Percentiles rank a stretch among this genome's conserved stretches.
Evolutionary conservation across 2,329 filamentous ascomycete species (phyloP).

Genomic region (Corniculantispora saksenae): DNA sequence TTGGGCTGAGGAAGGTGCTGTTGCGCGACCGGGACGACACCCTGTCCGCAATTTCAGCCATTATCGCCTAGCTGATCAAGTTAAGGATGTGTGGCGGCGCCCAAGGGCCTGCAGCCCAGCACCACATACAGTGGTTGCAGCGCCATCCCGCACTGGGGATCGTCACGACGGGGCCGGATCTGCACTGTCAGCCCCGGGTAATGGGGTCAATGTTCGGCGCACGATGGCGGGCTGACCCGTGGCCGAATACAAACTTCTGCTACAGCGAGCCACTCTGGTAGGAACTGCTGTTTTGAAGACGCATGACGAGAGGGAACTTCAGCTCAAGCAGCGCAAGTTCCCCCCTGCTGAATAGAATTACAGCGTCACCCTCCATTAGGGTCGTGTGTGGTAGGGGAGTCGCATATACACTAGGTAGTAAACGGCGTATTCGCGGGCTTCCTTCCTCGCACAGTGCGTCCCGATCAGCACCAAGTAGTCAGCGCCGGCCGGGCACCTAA

Average conservation of each 20-base stretch:
- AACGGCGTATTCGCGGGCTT: neutral
- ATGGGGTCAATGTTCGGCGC: no score
- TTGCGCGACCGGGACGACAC: constrained; percentile 16
- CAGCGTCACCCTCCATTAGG: neutral
- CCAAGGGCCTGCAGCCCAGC: no score
- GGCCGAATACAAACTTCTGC: no score
- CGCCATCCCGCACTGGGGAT: neutral
- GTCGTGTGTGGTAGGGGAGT: neutral
- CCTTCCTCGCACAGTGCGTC: neutral
- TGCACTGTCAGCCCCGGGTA: neutral
- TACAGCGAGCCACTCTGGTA: no score
- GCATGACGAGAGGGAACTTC: no score
- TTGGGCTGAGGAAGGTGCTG: constrained; percentile 12
- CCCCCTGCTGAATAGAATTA: neutral
- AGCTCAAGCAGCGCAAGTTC: no score
- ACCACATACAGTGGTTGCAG: neutral
- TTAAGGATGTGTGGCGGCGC: neutral
- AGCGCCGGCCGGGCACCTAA: neutral
- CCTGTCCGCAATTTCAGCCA: constrained; percentile 13
- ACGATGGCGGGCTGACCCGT: no score
- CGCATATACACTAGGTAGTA: neutral
- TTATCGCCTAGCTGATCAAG: constrained; percentile 7
- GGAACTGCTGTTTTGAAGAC: no score
- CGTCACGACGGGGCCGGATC: neutral
- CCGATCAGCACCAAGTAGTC: neutral